Base-by-base conservation (phyloP, 73 alveolate species). In the Tetrahymena borealis region DNA sequence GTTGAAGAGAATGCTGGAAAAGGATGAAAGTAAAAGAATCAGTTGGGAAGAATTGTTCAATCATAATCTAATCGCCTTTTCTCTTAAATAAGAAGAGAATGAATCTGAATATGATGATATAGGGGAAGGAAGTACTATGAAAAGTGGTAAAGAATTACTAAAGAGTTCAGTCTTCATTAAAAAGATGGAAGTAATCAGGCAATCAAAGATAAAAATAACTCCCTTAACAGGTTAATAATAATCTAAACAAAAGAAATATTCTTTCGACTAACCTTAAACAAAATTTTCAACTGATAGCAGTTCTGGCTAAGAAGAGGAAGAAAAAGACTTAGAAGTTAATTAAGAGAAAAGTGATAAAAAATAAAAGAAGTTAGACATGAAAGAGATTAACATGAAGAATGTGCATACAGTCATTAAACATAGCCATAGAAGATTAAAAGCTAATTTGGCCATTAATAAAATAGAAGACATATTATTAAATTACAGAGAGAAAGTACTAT, bases 41-140 rank as follows among this genome's bases (percentile, higher is more conserved):
- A 90, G 95, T 39, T 93, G 95, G 95, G 93, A 93, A 15, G 93
- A 93, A 33, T 40, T 93, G 18, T 93, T 93, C 28, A 20, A 1
- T 28, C 85, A 60, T 60, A 60, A 60, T 60, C 28, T 60, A 9
- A 60, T 60, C 7, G 85, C 85, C 28, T 60, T 60, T 60, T 60
- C 85, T 60, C 28, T 60, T 10, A 60, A 60, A 7, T 32, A 60
- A 60, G 85, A 60, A 28, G 85, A 60, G 28, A 60, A 60, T 40
- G 78, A 39, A 79, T 38, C 33, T 35, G 78, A 60, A 18, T 77
- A 39, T 40, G 91, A 79, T 60, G 91, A 42, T 33, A 32, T 93
- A 1, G 15, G 33, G 31, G 91, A 85, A 85, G 60, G 38, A 38
- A 28, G 91, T 39, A 7, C 39, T 38, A 16, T 32, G 39, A 15